These are phyloP conservation scores for Pestalotiopsis sp. DNA, from an alignment of 2,329 filamentous ascomycete genomes.

Conservation along the genomic window DNA sequence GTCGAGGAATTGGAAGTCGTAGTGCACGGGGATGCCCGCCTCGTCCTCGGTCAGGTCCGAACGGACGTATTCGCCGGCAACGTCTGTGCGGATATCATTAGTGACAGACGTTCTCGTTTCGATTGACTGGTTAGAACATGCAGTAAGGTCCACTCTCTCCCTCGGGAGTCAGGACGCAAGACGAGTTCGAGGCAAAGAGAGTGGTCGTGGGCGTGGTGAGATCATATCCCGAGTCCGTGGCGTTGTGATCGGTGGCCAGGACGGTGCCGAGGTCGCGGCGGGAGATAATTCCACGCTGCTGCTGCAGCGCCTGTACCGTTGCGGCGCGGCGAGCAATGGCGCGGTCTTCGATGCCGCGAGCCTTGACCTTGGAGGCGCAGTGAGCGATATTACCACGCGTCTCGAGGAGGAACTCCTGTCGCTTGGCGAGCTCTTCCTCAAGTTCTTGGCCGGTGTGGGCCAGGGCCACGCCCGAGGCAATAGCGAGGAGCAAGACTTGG, in stretches of 20 bases:
- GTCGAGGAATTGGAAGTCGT: slow-evolving; percentile 58
- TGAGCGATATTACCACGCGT: slow-evolving; percentile 46
- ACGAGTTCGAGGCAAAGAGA: slow-evolving; percentile 44
- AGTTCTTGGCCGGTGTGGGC: slow-evolving; percentile 54
- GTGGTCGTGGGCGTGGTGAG: slow-evolving; percentile 33
- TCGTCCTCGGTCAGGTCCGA: slow-evolving; percentile 49
- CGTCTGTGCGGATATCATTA: slow-evolving; percentile 26
- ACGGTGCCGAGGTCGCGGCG: slow-evolving; percentile 22
- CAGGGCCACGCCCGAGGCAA: slow-evolving; percentile 17
- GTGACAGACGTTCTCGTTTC: background rate
- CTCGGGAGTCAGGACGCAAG: slow-evolving; percentile 55
- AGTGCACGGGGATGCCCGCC: slow-evolving; percentile 48
- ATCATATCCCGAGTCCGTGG: slow-evolving; percentile 34
- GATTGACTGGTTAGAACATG: slow-evolving; percentile 17
- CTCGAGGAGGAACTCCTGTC: slow-evolving; percentile 45
- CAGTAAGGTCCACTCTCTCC: slow-evolving; percentile 58
- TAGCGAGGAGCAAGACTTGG: slow-evolving; percentile 21
- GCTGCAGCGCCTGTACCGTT: slow-evolving; percentile 31
- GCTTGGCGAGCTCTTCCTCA: slow-evolving; percentile 49
- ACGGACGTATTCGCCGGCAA: slow-evolving; percentile 53
- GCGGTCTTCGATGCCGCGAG: slow-evolving; percentile 44
- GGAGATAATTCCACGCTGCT: slow-evolving; percentile 32
- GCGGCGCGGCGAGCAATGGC: slow-evolving; percentile 47
- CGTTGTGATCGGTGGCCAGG: slow-evolving; percentile 25
- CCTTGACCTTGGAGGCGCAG: slow-evolving; percentile 48